Evolutionary conservation across 495 filamentous ascomycete species (phyloP).

Genomic region (Podospora fimiseda): DNA sequence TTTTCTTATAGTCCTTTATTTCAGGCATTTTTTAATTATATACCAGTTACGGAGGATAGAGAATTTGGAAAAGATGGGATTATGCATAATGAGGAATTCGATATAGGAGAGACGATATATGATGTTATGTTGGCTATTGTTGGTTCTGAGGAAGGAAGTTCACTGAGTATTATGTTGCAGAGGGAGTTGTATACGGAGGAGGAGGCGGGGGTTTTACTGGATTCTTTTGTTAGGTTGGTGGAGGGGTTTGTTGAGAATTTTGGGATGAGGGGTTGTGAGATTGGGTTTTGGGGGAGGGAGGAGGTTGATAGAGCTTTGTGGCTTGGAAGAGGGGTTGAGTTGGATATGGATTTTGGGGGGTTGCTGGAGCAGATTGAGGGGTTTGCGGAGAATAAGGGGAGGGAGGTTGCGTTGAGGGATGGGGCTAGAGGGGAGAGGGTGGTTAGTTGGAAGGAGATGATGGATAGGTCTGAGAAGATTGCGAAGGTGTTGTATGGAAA

Average conservation of each 20-base stretch:
- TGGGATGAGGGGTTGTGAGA: too few relatives aligned
- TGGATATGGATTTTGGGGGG: slow-evolving; percentile 4
- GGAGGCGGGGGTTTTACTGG: slow-evolving; percentile 16
- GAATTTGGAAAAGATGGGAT: slow-evolving; percentile 19
- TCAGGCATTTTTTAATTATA: slow-evolving; percentile 18
- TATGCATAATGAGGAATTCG: slow-evolving; percentile 16
- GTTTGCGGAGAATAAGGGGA: background rate
- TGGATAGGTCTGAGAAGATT: slow-evolving; percentile 5
- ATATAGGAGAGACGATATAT: slow-evolving; percentile 19
- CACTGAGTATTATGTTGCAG: slow-evolving; percentile 14
- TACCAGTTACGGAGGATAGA: slow-evolving; percentile 27
- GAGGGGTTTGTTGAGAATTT: slow-evolving; percentile 10
- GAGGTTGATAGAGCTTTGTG: too few relatives aligned
- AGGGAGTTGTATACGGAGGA: slow-evolving; percentile 10
- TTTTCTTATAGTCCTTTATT: slow-evolving; percentile 15
- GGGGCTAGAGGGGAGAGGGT: background rate
- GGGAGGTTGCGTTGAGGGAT: slow-evolving; percentile 5
- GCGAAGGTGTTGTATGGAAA: background rate
- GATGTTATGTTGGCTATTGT: slow-evolving; percentile 26
- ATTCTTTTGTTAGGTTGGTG: slow-evolving; percentile 28
- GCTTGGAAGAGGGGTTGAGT: slow-evolving; percentile 16
- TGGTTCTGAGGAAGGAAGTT: slow-evolving; percentile 9
- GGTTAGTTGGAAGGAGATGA: slow-evolving; percentile 8
- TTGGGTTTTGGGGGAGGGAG: too few relatives aligned
- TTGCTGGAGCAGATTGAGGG: slow-evolving; percentile 2